These are phyloP conservation scores for Aspergillus niger DNA, from an alignment of 2,329 filamentous ascomycete species.

Conservation along the genomic window DNA sequence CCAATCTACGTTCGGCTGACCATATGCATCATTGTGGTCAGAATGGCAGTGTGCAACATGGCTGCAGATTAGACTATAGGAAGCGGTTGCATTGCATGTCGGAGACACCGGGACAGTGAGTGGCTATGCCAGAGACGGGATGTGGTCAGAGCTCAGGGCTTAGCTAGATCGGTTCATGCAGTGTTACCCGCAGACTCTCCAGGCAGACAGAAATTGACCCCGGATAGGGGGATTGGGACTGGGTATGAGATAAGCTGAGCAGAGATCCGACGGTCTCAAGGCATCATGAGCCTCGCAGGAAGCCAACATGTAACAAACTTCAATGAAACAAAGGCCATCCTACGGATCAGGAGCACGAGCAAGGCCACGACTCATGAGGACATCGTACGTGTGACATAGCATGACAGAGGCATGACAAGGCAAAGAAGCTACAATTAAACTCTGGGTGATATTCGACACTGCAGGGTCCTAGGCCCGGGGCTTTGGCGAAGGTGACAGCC, in stretches of 20 bases:
- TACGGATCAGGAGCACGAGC: not conserved
- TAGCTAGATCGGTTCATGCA: not conserved
- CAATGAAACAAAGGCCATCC: not conserved
- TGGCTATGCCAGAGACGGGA: slow-evolving; percentile 1
- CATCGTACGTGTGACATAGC: not conserved
- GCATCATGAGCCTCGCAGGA: not conserved
- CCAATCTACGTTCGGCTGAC: not conserved
- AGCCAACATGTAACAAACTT: not conserved
- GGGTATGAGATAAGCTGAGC: not conserved
- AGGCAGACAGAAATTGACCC: not conserved
- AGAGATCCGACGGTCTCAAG: not conserved
- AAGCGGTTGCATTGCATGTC: not conserved
- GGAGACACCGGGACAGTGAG: not conserved
- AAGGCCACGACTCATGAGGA: not conserved
- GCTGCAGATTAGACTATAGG: not conserved
- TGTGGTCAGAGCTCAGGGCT: slow-evolving; percentile 6
- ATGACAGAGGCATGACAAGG: not conserved
- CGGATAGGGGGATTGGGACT: not conserved
- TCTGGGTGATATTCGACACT: not conserved
- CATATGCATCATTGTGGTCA: not conserved
- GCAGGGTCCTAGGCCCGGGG: not conserved
- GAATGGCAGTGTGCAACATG: slow-evolving; percentile 21
- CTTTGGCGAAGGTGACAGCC: slow-evolving; percentile 1
- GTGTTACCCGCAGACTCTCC: not conserved
- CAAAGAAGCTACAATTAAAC: not conserved